Evolutionary conservation across 2,329 filamentous ascomycete genomes (phyloP), one percentile per base, ranked within the genome.

Genomic region (Lachnum nothofagi): DNA sequence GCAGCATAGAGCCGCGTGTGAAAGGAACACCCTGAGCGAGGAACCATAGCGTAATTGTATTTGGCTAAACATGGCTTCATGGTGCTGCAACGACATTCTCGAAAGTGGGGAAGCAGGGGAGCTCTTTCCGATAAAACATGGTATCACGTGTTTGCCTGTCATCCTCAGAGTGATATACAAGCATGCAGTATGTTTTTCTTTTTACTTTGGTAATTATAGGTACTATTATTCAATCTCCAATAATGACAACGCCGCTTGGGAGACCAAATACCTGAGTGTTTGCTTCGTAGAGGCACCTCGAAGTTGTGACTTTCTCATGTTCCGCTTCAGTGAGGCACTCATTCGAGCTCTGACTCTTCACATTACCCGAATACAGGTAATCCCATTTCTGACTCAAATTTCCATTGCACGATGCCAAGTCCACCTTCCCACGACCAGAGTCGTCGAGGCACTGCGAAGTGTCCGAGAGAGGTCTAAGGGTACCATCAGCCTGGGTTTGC

Each of bases 211-310:
- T 24, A 22, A 10, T 16, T 14, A 9, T 12, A 2, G 25, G 10
- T 42, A 10, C 33, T 48, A 38, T 17, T 22, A 40, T 44, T 46
- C 20, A 51, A 12, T 7, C 35, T 10, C 34, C 48, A 29, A 57
- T 23, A 16, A 60, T 51, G 14, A 48, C 62, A 63, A 58, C 72
- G 63, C 74, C 73, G 54, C 69, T 67, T 0, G 73, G 73, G 31
- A 76, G 58, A 10, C 65, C 71, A 55, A 75, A 63, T 8, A 76
- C 73, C 60, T 76, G 74, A 40, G 61, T 67, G 52, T 75, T 69
- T 22, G 58, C 56, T 49, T 67, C 63, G 44, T 64, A 65, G 24
- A 68, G 64, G 59, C 72, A 74, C 12, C 51, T 47, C 22, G 51
- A 52, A 16, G 65, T 53, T 3, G 48, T 53, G 3, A 67, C 65